Conservation (phyloP, 805 yeast genomes). For the Myxozyma udenii region DNA sequence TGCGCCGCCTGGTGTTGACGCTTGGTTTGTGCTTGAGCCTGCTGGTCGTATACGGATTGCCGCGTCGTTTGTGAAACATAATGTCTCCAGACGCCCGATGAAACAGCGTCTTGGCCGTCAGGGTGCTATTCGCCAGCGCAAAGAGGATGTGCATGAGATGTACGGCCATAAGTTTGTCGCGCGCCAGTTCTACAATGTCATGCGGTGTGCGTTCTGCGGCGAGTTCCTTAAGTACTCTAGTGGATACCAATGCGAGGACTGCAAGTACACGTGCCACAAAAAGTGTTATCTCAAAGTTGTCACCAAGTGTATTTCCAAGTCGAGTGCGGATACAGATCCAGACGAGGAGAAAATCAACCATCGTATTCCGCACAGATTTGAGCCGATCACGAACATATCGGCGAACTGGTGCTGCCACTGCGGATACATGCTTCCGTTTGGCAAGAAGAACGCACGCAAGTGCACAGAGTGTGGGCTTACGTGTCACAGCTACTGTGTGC, state of each 20-base stretch:
- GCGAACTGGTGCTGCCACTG: conserved; percentile 99
- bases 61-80: conserved; percentile 73
- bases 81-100: conserved; percentile 44
- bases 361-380: conserved; percentile 95
- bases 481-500: conserved; percentile 91
- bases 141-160: conserved; percentile 63
- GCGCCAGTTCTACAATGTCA: conserved; percentile 89
- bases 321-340: conserved; percentile 58
- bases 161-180: conserved; percentile 97
- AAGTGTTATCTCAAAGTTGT: conserved; percentile 76
- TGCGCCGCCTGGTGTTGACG: conserved; percentile 44
- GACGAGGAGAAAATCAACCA: conserved; percentile 87
- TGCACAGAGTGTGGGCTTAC: conserved; percentile 76
- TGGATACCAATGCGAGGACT: conserved; percentile 78
- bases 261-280: conserved; percentile 72
- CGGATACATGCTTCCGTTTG: conserved; percentile 95
- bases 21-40: conserved; percentile 93
- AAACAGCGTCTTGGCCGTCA: conserved; percentile 69
- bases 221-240: conserved; percentile 80
- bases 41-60: conserved; percentile 82
- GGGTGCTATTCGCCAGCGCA: conserved; percentile 92
- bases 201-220: conserved; percentile 97
- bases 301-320: conserved; percentile 74
- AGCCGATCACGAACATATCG: conserved; percentile 85
- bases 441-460: conserved; percentile 80